Base-by-base conservation (phyloP, 208 protist genomes). In the Crithidia expoeki region DNA sequence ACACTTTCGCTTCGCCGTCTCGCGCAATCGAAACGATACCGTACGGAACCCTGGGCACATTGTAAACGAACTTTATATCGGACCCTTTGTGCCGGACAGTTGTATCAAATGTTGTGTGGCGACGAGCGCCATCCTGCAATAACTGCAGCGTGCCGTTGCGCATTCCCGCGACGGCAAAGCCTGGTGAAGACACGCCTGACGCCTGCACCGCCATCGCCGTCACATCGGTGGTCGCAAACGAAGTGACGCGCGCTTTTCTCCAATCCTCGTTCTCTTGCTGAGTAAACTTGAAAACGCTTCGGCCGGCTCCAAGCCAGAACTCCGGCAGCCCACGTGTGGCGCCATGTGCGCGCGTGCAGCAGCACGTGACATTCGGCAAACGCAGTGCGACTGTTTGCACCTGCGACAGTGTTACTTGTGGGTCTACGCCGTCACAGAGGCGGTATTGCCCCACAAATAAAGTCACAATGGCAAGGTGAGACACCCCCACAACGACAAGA, bases 1-100 rank as follows among this genome's bases (percentile, higher is more conserved):
- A 93, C 34, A 93, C 65, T 51, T 84, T 88, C 27, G 76, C 64
- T 49, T 83, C 80, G 50, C 84, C 84, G 34, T 68, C 72, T 34
- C 70, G 79, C 17, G 83, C 58, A 25, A 90, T 75, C 6, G 84
- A 89, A n/a, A 89, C 80, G 67, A 93, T 62, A 9, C 81, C 75
- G 74, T 79, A 83, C 33, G 66, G 59, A 11, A 77, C 46, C 16
- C 58, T 56, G 17, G 72, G 55, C 16, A 85, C 56, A 10, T 34
- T 49, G 32, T 66, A 75, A 52, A 93, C 47, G 52, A 76, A 65
- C 12, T 62, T 60, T 33, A 90, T 63, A 49, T 66, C 79, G 12
- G 82, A 73, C 2, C 60, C 55, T 19, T 67, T 53, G 61, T 88
- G 83, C 16, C 76, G 68, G 11, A 70, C 44, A 23, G 59, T 67